Conservation (phyloP, 495 filamentous ascomycete species). For the Durotheca rogersii region DNA sequence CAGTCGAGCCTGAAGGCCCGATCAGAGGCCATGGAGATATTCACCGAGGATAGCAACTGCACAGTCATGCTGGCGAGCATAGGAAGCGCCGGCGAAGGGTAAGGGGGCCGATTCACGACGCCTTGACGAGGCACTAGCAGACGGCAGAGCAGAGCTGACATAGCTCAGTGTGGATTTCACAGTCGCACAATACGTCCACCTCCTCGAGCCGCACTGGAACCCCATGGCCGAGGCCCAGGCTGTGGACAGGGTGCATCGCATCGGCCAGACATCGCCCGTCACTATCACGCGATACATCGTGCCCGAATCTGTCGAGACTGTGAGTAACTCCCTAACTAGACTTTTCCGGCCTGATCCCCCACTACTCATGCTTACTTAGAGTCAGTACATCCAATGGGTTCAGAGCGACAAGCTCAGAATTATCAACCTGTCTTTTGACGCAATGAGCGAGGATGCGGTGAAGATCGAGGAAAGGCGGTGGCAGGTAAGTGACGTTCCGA, state of each 20-base stretch:
- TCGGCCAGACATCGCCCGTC: conserved; percentile 22
- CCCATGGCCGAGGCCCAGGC: conserved; percentile 36
- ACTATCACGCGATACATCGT: background rate
- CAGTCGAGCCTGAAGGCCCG: background rate
- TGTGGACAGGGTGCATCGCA: conserved; percentile 30
- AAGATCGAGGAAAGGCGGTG: too few species aligned
- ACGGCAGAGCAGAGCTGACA: too few species aligned
- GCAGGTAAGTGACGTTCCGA: too few species aligned
- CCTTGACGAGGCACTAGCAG: background rate
- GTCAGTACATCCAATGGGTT: too few species aligned
- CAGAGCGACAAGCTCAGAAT: too few species aligned
- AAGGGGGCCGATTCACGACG: background rate
- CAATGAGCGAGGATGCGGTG: too few species aligned
- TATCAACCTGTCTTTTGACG: too few species aligned
- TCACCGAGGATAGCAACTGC: conserved; percentile 20
- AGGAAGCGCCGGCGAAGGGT: conserved; percentile 36
- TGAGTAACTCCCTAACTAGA: conserved; percentile 12
- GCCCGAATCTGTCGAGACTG: background rate
- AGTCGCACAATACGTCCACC: conserved; percentile 29
- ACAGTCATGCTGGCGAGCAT: conserved; percentile 36
- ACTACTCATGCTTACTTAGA: too few species aligned
- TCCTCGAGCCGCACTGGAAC: conserved; percentile 38
- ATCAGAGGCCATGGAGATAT: conserved; percentile 13
- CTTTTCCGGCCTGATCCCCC: too few species aligned
- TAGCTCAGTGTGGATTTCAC: conserved; percentile 29